Base-by-base conservation (phyloP, 257 asterid genomes). In the Primulina eburnea region DNA sequence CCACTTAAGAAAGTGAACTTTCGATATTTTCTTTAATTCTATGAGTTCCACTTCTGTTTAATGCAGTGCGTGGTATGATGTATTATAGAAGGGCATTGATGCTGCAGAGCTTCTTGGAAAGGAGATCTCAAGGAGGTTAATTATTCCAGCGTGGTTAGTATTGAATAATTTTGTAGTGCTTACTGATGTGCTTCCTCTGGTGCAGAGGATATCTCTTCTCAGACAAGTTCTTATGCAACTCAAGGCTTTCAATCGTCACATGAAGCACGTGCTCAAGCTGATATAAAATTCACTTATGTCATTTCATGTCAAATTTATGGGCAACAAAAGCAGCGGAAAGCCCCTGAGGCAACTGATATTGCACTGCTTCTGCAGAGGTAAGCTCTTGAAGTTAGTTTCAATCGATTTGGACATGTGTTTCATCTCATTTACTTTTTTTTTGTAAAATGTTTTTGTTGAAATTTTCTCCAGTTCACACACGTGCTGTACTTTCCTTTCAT, bases 231-330 rank as follows among this genome's bases (percentile, higher is more conserved):
- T 43, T 77, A 77, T 71, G 66, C 85, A 32, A 78, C 88, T 60
- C 90, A 81, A 79, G 94, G 97, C 53, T 89, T 89, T 84, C 90
- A 90, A 84, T 67, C 82, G 73, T 93, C 99, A 32, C 96, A 79
- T 75, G 95, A 87, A 85, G 95, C 97, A 67, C 89, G 94, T 71
- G 99, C 97, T 53, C 99, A 93, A 74, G 96, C 97, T 65, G 99
- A 90, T 86, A 79, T 93, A 73, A 92, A 92, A 78, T 92, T 90
- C 76, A 92, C 97, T 32, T 92, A 92, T 72, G 97, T 92, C 33
- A 85, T 93, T 76, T 93, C 99, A 64, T 93, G 99, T 84, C 99
- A 93, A 89, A 93, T 90, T 64, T 93, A 90, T 79, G 99, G 99
- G 84, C 99, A 90, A 76, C 99, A 93, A 72, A 93, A 90, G 88